Conservation (phyloP, 371 early-diverging fungal species). For the Mortierella sp. region DNA sequence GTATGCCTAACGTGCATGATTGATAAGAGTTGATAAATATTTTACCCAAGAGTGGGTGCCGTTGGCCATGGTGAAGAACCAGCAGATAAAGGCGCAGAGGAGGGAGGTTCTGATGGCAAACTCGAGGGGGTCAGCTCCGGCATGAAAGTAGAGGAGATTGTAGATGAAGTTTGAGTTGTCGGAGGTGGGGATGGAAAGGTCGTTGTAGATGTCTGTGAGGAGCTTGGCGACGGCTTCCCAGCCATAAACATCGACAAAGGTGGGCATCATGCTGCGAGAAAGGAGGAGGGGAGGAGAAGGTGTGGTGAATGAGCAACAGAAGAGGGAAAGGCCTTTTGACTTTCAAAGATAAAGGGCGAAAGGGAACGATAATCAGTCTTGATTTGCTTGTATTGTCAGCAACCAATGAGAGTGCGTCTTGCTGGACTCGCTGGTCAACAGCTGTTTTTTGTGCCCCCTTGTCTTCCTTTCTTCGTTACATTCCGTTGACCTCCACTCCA, state of each 20-base stretch:
- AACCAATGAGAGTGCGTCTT: neutral
- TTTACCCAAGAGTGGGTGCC: slow-evolving; percentile 54
- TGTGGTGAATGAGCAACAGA: neutral
- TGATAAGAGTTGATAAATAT: no score
- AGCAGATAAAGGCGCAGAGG: slow-evolving; percentile 28
- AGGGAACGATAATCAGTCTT: neutral
- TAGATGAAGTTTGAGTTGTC: slow-evolving; percentile 36
- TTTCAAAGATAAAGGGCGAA: neutral
- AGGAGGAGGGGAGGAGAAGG: neutral
- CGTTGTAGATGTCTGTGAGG: slow-evolving; percentile 27
- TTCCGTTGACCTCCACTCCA: neutral
- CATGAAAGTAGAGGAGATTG: slow-evolving; percentile 40
- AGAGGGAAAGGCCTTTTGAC: no score
- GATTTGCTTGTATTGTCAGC: neutral
- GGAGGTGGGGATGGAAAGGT: slow-evolving; percentile 29
- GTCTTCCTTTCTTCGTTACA: neutral
- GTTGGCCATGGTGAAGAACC: slow-evolving; percentile 54
- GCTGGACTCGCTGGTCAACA: neutral
- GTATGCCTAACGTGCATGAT: neutral
- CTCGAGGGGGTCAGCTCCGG: slow-evolving; percentile 43
- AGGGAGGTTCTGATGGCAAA: slow-evolving; percentile 40
- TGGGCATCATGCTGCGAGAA: neutral
- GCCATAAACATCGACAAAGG: slow-evolving; percentile 25
- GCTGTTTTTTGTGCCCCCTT: neutral
- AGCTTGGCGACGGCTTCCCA: slow-evolving; percentile 31